Conservation (phyloP, 2,329 filamentous ascomycete species). For the Zymoseptoria brevis region DNA sequence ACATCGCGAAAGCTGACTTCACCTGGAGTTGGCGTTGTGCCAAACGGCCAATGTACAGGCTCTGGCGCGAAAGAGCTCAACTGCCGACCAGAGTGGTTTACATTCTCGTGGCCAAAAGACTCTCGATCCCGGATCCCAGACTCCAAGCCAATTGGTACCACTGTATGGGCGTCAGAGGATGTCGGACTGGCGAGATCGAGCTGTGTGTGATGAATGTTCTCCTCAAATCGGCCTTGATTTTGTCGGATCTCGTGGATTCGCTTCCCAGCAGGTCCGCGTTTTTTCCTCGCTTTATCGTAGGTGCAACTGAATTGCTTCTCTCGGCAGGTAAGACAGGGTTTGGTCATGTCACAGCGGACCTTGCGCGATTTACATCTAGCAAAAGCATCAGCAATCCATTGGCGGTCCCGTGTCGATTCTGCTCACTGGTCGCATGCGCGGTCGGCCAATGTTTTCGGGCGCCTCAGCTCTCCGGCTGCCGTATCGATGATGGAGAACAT, state of each 20-base stretch:
- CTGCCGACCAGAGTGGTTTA: not conserved
- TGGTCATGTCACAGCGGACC: slow-evolving; percentile 33
- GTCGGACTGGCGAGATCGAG: not conserved
- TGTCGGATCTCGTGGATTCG: slow-evolving; percentile 33
- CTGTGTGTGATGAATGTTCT: not conserved
- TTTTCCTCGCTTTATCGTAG: slow-evolving; percentile 36
- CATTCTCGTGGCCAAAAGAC: not conserved
- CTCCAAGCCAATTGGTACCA: not conserved
- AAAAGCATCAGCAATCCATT: not conserved
- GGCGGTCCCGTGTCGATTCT: not conserved
- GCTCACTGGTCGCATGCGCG: slow-evolving; percentile 37
- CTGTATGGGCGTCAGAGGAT: not conserved
- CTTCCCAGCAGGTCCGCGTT: slow-evolving; percentile 32
- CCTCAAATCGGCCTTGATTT: slow-evolving; percentile 21
- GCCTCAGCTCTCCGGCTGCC: slow-evolving; percentile 9
- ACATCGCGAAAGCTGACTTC: not conserved
- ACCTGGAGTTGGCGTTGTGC: not conserved
- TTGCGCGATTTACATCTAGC: slow-evolving; percentile 15
- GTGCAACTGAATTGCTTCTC: slow-evolving; percentile 35
- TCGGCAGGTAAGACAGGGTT: slow-evolving; percentile 33
- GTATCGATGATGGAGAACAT: slow-evolving; percentile 21
- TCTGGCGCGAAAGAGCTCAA: not conserved
- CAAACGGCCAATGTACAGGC: not conserved
- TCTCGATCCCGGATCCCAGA: not conserved
- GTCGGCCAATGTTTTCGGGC: slow-evolving; percentile 15